phyloP scores from a whole-genome alignment of 352 stramenopile species.

The Pythium plurisporium region DNA sequence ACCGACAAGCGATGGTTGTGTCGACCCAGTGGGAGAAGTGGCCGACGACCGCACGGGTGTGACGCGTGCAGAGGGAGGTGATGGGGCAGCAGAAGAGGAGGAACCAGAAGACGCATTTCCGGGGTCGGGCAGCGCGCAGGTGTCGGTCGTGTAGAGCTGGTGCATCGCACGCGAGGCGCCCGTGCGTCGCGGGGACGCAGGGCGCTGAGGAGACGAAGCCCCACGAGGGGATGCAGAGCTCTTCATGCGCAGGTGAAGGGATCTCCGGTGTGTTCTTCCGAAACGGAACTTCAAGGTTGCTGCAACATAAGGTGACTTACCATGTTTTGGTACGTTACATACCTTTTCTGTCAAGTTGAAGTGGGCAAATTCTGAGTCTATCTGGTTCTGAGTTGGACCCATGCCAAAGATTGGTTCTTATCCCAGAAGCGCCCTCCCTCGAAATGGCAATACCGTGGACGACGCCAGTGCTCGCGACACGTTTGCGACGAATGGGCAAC shows the following conservation, averaged over 20 bases:
- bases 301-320: conserved; percentile 5
- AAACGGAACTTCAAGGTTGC: conserved; percentile 9
- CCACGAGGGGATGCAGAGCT: not conserved
- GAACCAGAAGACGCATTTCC: not conserved
- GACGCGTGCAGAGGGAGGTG: not conserved
- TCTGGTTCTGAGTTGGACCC: not conserved
- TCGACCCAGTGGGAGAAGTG: too few relatives aligned
- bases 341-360: conserved; percentile 7
- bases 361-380: not conserved
- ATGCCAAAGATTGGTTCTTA: not conserved
- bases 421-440: not conserved
- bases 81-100: not conserved
- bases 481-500: conserved; percentile 70
- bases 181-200: too few relatives aligned
- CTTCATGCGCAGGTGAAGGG: not conserved
- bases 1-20: too few relatives aligned
- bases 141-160: conserved; percentile 4
- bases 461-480: too few relatives aligned
- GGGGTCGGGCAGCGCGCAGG: conserved; percentile 13
- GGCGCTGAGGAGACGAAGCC: not conserved
- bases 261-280: too few relatives aligned
- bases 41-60: conserved; percentile 1
- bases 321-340: not conserved
- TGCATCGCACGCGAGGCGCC: not conserved
- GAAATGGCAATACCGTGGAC: not conserved